Percentiles rank a stretch among this genome's conserved stretches.
Conservation (phyloP, 495 filamentous ascomycete genomes). For the Tuber umbilicatum region DNA sequence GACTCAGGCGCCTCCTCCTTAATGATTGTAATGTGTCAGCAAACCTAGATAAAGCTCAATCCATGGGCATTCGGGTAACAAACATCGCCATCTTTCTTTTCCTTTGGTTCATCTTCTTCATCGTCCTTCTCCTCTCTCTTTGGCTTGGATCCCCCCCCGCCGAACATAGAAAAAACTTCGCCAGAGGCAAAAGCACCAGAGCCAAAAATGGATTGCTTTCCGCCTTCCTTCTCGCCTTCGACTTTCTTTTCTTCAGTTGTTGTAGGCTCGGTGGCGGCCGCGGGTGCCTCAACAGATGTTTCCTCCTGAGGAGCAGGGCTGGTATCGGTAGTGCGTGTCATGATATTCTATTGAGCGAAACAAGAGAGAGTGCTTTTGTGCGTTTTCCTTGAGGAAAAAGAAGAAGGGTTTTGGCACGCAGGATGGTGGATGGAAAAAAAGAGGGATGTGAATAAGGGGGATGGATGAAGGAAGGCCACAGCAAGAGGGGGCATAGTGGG, state of each 20-base stretch:
- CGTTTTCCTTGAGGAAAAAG: not conserved
- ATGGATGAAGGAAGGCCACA: not conserved
- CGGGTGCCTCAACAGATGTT: constrained; percentile 25
- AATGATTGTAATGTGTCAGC: constrained; percentile 25
- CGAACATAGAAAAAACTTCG: constrained; percentile 95
- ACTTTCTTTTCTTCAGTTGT: constrained; percentile 22
- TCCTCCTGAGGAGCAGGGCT: constrained; percentile 32
- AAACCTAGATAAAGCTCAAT: not conserved
- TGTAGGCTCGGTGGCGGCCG: constrained; percentile 5
- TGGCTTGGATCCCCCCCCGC: constrained; percentile 70
- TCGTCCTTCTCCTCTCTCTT: constrained; percentile 77
- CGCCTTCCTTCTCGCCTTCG: constrained; percentile 23
- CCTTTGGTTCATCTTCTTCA: constrained; percentile 54
- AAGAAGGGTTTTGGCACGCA: not conserved
- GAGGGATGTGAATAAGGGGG: not conserved
- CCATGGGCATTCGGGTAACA: constrained; percentile 15
- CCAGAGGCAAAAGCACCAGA: constrained; percentile 45
- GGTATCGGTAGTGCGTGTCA: constrained; percentile 30
- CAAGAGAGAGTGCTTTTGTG: not conserved
- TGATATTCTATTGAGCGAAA: constrained; percentile 8
- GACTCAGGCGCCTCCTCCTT: constrained; percentile 71
- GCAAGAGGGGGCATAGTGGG: constrained; percentile 3
- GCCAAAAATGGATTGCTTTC: not conserved
- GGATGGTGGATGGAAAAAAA: constrained; percentile 7
- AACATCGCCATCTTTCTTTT: constrained; percentile 52